These are phyloP conservation scores for Trichoderma virens DNA, from an alignment of 495 filamentous ascomycete species.

Conservation along the genomic window DNA sequence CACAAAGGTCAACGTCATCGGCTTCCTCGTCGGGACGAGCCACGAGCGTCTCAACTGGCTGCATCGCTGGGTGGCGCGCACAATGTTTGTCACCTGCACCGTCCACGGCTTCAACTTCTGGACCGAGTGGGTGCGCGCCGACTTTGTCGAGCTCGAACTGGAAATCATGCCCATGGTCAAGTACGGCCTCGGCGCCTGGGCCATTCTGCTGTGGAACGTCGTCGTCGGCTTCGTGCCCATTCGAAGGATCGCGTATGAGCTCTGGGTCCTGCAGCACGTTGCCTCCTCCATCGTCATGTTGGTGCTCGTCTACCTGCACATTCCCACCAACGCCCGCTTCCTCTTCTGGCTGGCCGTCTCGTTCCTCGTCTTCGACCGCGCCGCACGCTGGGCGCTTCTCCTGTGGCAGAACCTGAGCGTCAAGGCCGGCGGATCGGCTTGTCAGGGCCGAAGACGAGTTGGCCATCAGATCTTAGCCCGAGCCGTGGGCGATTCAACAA, in stretches of 20 bases:
- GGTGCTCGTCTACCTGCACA: constrained; percentile 58
- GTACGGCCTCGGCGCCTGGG: constrained; percentile 68
- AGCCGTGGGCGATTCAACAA: constrained; percentile 54
- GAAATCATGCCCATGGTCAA: constrained; percentile 55
- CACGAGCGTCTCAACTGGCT: constrained; percentile 79
- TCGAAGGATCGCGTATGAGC: constrained; percentile 61
- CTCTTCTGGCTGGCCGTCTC: constrained; percentile 70
- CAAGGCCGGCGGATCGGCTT: constrained; percentile 26
- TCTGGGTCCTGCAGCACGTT: constrained; percentile 78
- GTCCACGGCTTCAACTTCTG: constrained; percentile 72
- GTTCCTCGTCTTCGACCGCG: constrained; percentile 62
- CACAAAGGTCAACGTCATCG: constrained; percentile 70
- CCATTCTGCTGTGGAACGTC: constrained; percentile 61
- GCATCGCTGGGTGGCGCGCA: constrained; percentile 72
- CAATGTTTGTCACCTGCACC: constrained; percentile 63
- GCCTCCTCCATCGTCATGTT: constrained; percentile 59
- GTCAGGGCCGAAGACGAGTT: constrained; percentile 33
- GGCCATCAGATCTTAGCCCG: constrained; percentile 56
- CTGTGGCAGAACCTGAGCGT: constrained; percentile 58
- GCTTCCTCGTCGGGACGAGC: constrained; percentile 56
- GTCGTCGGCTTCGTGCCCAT: constrained; percentile 62
- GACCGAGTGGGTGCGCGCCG: constrained; percentile 54
- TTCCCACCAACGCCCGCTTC: constrained; percentile 45
- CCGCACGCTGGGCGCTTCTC: constrained; percentile 41
- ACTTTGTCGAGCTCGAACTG: constrained; percentile 56